Evolutionary conservation across 106 monocot genomes (phyloP), one percentile per base, ranked within the genome.

Genomic region (Gastrodia elata): DNA sequence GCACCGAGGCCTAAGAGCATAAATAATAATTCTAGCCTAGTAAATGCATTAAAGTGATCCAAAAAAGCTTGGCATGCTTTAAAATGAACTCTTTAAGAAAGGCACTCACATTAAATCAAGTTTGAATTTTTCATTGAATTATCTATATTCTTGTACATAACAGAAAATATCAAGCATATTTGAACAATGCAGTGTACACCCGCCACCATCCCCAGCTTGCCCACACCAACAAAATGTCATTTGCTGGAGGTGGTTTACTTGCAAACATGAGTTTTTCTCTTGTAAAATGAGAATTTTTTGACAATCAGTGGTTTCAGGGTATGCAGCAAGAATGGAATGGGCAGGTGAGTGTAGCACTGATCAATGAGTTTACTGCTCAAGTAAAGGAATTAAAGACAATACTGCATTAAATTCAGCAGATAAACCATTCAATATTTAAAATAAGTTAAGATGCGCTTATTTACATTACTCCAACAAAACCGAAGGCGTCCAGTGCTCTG

Each of bases 381-480:
- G 28, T 61, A 30, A 61, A 28, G 58, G 10, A 58, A 58, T 8
- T 61, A 28, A 61, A 61, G 13, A 8, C 26, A 61, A 32, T 30
- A 61, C 61, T 28, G 11, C 61, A 32, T 13, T 28, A 61, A 32
- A 61, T 11, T 30, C 2, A 61, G 30, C 61, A 61, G 61, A 28
- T 30, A 10, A 61, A 28, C 3, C 61, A n/a, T 20, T 52, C 9
- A 52, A 52, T n/a, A 2, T 61, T 61, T 61, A 13, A 61, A 10
- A 61, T 61, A 30, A 61, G 13, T 2, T 33, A 79, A 40, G 22
- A 49, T 7, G 75, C 64, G 18, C 20, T 55, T 52, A 43, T 49
- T 77, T 98, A 98, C 98, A 79, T 98, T 98, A 79, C 98, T 98
- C 98, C 98, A 98, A 79, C 98, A 98, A 79, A 70, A 98, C 11